phyloP scores from a whole-genome alignment of 148 eudicot genomes.

The Camellia granthamiana region DNA sequence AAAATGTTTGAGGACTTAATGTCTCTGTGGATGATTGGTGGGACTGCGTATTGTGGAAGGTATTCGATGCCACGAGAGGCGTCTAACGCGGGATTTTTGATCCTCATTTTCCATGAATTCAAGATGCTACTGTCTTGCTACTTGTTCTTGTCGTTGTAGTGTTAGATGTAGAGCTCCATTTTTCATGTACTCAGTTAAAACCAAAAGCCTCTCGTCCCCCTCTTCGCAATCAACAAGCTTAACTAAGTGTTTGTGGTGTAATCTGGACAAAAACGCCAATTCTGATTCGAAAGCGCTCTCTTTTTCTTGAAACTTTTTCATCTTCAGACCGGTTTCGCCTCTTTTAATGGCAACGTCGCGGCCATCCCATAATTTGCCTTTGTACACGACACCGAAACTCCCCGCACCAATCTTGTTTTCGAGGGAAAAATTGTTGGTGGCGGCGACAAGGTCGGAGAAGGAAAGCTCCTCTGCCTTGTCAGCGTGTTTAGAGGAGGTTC shows the following conservation, averaged over 20 bases:
- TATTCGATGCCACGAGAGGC: conserved; percentile 85
- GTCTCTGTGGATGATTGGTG: conserved; percentile 78
- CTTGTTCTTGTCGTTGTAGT: conserved; percentile 52
- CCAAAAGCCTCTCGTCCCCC: conserved; percentile 68
- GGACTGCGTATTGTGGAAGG: conserved; percentile 80
- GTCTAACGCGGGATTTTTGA: conserved; percentile 64
- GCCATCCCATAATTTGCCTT: conserved; percentile 61
- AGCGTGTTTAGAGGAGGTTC: conserved; percentile 69
- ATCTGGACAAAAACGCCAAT: conserved; percentile 62
- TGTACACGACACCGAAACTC: conserved; percentile 81
- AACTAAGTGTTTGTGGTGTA: conserved; percentile 84
- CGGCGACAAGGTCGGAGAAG: conserved; percentile 59
- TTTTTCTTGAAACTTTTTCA: conserved; percentile 69
- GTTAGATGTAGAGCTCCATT: conserved; percentile 76
- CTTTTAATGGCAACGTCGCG: conserved; percentile 84
- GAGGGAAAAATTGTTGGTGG: conserved; percentile 55
- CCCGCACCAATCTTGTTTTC: conserved; percentile 84
- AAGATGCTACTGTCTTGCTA: conserved; percentile 48
- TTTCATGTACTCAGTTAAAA: conserved; percentile 81
- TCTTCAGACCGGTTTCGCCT: conserved; percentile 48
- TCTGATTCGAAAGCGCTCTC: conserved; percentile 82
- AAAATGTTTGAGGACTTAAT: conserved; percentile 82
- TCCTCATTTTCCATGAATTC: conserved; percentile 76
- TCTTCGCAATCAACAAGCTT: conserved; percentile 84
- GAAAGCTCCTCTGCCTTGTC: conserved; percentile 71